A percentile compares a stretch with the other conserved stretches of the same genome.
Conservation (phyloP, 306 rosid species). For the Malus orientalis region DNA sequence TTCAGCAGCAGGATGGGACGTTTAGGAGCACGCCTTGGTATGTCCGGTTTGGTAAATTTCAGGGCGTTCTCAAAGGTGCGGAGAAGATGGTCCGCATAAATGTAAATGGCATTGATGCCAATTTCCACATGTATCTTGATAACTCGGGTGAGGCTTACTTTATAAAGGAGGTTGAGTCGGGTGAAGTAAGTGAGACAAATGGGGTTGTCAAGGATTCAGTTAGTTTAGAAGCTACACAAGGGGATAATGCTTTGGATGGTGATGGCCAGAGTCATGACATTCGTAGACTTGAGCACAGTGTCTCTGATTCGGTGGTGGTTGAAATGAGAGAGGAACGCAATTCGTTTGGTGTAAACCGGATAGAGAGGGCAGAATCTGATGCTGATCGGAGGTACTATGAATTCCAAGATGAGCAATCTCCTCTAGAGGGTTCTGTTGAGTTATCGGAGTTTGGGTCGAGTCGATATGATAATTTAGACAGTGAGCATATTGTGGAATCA, state of each 20-base stretch:
- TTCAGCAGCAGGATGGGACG: slow-evolving; percentile 91
- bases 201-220: slow-evolving; percentile 26
- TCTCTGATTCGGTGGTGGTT: slow-evolving; percentile 54
- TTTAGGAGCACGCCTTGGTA: slow-evolving; percentile 94
- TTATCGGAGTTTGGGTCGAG: slow-evolving; percentile 54
- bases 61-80: slow-evolving; percentile 87
- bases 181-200: slow-evolving; percentile 29
- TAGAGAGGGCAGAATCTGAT: slow-evolving; percentile 56
- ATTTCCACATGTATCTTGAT: slow-evolving; percentile 88
- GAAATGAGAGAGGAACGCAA: slow-evolving; percentile 31
- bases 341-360: slow-evolving; percentile 13
- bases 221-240: slow-evolving; percentile 15
- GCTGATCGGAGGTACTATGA: slow-evolving; percentile 57
- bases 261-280: slow-evolving; percentile 13
- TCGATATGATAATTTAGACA: slow-evolving; percentile 45
- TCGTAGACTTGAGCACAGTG: slow-evolving; percentile 52
- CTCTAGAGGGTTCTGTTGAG: slow-evolving; percentile 57
- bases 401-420: slow-evolving; percentile 56
- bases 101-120: slow-evolving; percentile 76
- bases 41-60: slow-evolving; percentile 92
- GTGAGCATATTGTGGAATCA: slow-evolving; percentile 47
- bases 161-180: slow-evolving; percentile 55
- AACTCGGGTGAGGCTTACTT: slow-evolving; percentile 95
- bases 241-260: slow-evolving; percentile 8
- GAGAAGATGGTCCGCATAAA: slow-evolving; percentile 68